Evolutionary conservation across 805 yeast species (phyloP).

Genomic region (Saturnispora kantuleensis): DNA sequence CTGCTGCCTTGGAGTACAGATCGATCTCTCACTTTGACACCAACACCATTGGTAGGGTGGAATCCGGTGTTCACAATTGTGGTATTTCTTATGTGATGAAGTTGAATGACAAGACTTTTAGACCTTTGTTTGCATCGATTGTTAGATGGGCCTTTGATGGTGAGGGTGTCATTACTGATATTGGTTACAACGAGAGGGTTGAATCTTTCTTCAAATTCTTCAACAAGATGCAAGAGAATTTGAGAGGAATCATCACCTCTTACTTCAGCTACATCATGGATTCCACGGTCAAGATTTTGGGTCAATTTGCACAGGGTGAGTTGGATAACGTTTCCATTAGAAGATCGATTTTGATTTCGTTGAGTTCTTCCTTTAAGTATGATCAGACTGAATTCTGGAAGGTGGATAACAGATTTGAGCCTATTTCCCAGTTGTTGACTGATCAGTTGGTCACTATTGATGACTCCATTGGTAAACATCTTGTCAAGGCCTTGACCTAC

Average conservation of each 20-base stretch:
- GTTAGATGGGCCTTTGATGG: slow-evolving; percentile 91
- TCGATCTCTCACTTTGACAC: slow-evolving; percentile 47
- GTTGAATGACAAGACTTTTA: slow-evolving; percentile 84
- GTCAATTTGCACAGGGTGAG: slow-evolving; percentile 35
- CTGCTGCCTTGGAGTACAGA: slow-evolving; percentile 65
- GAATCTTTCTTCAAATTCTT: slow-evolving; percentile 77
- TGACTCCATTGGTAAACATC: slow-evolving; percentile 63
- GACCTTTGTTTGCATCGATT: slow-evolving; percentile 80
- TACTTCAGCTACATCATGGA: slow-evolving; percentile 83
- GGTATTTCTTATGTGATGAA: slow-evolving; percentile 77
- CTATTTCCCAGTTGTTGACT: slow-evolving; percentile 52
- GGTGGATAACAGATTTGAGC: slow-evolving; percentile 72
- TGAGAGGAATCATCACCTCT: slow-evolving; percentile 79
- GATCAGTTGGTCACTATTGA: slow-evolving; percentile 61
- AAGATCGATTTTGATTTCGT: slow-evolving; percentile 62
- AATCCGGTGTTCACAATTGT: slow-evolving; percentile 61
- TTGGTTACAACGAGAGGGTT: slow-evolving; percentile 47
- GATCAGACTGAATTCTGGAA: slow-evolving; percentile 96
- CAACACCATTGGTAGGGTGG: slow-evolving; percentile 73
- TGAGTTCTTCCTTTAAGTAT: slow-evolving; percentile 72
- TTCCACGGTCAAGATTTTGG: slow-evolving; percentile 48
- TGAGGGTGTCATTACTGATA: slow-evolving; percentile 44
- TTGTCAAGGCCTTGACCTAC: slow-evolving; percentile 72
- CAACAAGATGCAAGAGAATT: slow-evolving; percentile 70
- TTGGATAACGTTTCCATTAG: slow-evolving; percentile 45